These are phyloP conservation scores for Bullera alba DNA, from an alignment of 768 basidiomycete genomes.

Conservation along the genomic window DNA sequence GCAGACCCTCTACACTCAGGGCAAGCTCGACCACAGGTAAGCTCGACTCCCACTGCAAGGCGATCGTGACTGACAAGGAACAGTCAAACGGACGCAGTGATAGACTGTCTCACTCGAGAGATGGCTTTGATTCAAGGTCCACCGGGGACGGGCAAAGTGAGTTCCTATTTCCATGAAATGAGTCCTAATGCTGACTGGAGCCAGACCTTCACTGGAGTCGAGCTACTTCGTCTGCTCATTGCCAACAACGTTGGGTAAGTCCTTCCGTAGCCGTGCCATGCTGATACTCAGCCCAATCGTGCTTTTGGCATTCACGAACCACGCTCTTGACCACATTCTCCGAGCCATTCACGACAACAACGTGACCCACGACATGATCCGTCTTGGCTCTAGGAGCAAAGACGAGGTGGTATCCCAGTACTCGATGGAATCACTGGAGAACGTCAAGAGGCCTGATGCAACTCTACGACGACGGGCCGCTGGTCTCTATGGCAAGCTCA, in stretches of 20 bases:
- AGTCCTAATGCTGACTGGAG: too few relatives aligned
- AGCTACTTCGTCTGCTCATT: slow-evolving; percentile 62
- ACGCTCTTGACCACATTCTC: slow-evolving; percentile 69
- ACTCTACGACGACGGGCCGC: slow-evolving; percentile 44
- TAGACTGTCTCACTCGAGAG: slow-evolving; percentile 58
- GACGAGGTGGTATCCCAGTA: slow-evolving; percentile 46
- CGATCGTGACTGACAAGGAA: slow-evolving; percentile 1
- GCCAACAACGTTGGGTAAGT: slow-evolving; percentile 55
- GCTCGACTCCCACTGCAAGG: neutral
- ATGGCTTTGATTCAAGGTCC: slow-evolving; percentile 71
- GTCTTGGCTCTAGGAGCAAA: slow-evolving; percentile 54
- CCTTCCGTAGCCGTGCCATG: neutral
- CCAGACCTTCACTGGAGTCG: slow-evolving; percentile 64
- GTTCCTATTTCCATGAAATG: too few relatives aligned
- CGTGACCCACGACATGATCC: slow-evolving; percentile 61
- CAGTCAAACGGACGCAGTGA: slow-evolving; percentile 60
- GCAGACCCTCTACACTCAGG: slow-evolving; percentile 46
- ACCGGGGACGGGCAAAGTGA: slow-evolving; percentile 71
- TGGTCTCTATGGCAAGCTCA: neutral
- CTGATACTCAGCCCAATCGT: slow-evolving; percentile 19
- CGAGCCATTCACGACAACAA: slow-evolving; percentile 58
- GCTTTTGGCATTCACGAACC: slow-evolving; percentile 66
- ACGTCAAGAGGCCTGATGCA: slow-evolving; percentile 45
- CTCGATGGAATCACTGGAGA: slow-evolving; percentile 58
- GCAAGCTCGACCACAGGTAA: slow-evolving; percentile 59